phyloP scores from a whole-genome alignment of 2,329 filamentous ascomycete species.

The Ceratocystiopsis sp. region DNA sequence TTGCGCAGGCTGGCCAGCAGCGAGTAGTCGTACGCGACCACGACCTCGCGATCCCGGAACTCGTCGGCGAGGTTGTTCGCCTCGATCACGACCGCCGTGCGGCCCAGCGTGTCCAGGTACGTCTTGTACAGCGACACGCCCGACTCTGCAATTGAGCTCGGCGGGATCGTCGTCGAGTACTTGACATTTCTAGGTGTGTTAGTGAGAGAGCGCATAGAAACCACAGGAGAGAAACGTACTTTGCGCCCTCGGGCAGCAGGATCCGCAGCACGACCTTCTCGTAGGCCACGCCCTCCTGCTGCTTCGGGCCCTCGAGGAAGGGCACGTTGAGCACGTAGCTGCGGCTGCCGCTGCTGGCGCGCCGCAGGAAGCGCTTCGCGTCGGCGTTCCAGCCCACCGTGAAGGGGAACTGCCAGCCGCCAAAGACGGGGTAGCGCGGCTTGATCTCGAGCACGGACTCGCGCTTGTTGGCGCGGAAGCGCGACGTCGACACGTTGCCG shows the following conservation, averaged over 20 bases:
- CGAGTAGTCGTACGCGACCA: constrained; percentile 80
- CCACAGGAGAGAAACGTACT: constrained; percentile 27
- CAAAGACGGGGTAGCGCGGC: constrained; percentile 90
- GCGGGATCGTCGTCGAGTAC: constrained; percentile 57
- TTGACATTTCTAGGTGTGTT: constrained; percentile 52
- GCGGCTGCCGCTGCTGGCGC: constrained; percentile 39
- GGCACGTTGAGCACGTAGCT: constrained; percentile 80
- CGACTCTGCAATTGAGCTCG: constrained; percentile 40
- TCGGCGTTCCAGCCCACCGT: constrained; percentile 91
- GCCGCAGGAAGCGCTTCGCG: constrained; percentile 58
- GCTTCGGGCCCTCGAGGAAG: constrained; percentile 83
- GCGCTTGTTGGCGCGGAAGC: constrained; percentile 60
- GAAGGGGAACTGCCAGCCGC: constrained; percentile 97
- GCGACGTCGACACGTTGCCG: constrained; percentile 89
- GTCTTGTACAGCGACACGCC: constrained; percentile 55
- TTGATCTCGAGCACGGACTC: constrained; percentile 79
- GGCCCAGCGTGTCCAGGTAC: constrained; percentile 84
- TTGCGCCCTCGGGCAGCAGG: constrained; percentile 79
- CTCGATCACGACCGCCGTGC: constrained; percentile 64
- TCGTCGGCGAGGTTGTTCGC: constrained; percentile 84
- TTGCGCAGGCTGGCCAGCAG: constrained; percentile 62
- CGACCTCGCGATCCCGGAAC: constrained; percentile 62
- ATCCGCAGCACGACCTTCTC: constrained; percentile 64
- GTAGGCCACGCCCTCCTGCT: constrained; percentile 72
- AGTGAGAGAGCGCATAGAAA: constrained; percentile 5